Evolutionary conservation across 2,329 filamentous ascomycete genomes (phyloP), one percentile per base, ranked within the genome.

Genomic region (Zymoseptoria pseudotritici): DNA sequence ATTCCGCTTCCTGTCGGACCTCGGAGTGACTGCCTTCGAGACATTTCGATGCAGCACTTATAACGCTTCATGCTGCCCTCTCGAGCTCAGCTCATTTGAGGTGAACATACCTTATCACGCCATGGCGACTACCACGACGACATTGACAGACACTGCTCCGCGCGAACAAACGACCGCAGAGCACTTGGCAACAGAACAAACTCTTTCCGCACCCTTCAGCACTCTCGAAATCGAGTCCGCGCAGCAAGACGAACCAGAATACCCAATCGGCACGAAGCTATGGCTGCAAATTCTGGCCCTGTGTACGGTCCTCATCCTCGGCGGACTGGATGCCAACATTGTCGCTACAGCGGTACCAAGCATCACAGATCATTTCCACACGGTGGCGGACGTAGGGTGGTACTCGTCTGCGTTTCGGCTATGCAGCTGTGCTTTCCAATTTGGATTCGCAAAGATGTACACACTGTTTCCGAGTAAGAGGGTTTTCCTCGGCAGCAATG

Each of bases 351-450:
- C 78, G 1, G 76, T 80, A 22, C 78, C 78, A 5, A 70, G 68
- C 20, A 79, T 81, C 51, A 80, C 78, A 0, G 73, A 79, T 63
- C 66, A 79, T 50, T 80, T 80, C 63, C 69, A 79, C 31, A 75
- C 77, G 2, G 66, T 77, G 29, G 67, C 70, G 1, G 77, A 80
- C 60, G 72, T 80, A 6, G 77, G 77, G 17, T 80, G 78, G 77
- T 80, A 79, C 29, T 49, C 54, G 2, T 55, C 63, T 1, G 63
- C 63, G 1, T 70, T 60, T 58, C 61, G 61, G 9, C 58, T 70
- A 2, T 59, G 46, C 49, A 53, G 46, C 42, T 56, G 59, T 46
- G 56, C 60, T 5, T 67, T 67, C 36, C 67, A 69, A 54, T 68
- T 70, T 51, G 22, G 63, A 21, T 69, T 66, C 56, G 68, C 66